phyloP scores from a whole-genome alignment of 1,284 basidiomycete genomes.

The Phenoliferia sp. region DNA sequence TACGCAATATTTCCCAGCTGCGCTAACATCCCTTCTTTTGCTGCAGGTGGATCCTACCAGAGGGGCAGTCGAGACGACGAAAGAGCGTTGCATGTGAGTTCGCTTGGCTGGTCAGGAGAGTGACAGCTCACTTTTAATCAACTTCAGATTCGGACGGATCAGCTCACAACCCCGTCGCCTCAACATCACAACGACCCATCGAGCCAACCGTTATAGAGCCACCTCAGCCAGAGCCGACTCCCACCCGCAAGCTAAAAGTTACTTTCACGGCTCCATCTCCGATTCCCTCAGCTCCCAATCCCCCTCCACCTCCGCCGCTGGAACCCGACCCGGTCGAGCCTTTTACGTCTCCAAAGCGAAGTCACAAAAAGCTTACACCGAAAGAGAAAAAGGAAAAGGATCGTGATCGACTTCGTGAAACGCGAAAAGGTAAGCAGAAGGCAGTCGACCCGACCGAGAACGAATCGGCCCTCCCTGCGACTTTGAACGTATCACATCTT shows the following conservation, averaged over 20 bases:
- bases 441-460: no score
- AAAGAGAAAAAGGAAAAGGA: no score
- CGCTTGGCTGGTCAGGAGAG: background rate
- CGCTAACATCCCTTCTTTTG: background rate
- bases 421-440: no score
- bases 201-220: background rate
- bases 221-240: background rate
- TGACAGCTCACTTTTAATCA: background rate
- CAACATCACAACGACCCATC: background rate
- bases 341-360: background rate
- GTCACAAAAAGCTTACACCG: no score
- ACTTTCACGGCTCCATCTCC: background rate
- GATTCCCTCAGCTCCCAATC: background rate
- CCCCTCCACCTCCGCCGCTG: background rate
- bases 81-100: background rate
- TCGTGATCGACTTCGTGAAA: no score
- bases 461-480: no score
- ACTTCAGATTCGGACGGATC: background rate
- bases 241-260: background rate
- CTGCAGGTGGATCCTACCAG: slow-evolving; percentile 26
- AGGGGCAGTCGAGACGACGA: slow-evolving; percentile 16
- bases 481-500: no score
- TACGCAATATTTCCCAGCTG: background rate
- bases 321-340: background rate
- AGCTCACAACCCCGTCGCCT: background rate